Conservation (phyloP, 2,329 filamentous ascomycete genomes). For the Nothophoma quercina region DNA sequence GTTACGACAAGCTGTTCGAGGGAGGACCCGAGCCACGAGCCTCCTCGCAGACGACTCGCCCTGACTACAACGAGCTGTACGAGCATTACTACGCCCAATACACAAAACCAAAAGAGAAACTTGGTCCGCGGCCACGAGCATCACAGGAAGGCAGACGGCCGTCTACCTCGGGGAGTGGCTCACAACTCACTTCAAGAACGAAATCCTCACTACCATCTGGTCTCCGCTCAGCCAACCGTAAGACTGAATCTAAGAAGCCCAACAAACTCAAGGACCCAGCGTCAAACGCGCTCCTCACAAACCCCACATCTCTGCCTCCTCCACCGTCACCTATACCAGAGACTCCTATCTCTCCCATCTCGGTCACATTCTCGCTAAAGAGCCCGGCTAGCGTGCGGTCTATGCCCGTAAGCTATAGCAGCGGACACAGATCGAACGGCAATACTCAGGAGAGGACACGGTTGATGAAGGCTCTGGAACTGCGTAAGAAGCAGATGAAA, state of each 20-base stretch:
- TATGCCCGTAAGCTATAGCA: constrained; percentile 51
- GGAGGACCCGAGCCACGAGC: constrained; percentile 52
- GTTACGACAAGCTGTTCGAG: constrained; percentile 46
- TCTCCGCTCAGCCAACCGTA: constrained; percentile 64
- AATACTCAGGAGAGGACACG: constrained; percentile 90
- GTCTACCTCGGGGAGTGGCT: constrained; percentile 61
- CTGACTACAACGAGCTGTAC: constrained; percentile 52
- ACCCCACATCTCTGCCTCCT: constrained; percentile 42
- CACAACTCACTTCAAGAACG: constrained; percentile 64
- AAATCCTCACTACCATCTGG: constrained; percentile 82
- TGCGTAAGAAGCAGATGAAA: constrained; percentile 81
- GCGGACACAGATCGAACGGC: constrained; percentile 53
- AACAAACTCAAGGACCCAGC: constrained; percentile 45
- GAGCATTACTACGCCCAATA: constrained; percentile 58
- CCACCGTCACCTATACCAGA: constrained; percentile 47
- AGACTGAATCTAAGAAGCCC: constrained; percentile 43
- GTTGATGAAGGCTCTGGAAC: constrained; percentile 91
- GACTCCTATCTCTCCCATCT: constrained; percentile 46
- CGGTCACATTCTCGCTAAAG: constrained; percentile 48
- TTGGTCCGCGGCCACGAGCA: constrained; percentile 85
- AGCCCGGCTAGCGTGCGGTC: constrained; percentile 53
- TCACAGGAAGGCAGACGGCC: constrained; percentile 72
- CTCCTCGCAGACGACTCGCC: constrained; percentile 53
- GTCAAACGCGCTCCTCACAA: constrained; percentile 31
- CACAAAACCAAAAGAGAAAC: constrained; percentile 84